phyloP scores from a whole-genome alignment of 2,329 filamentous ascomycete genomes.

The Alternaria sp. region DNA sequence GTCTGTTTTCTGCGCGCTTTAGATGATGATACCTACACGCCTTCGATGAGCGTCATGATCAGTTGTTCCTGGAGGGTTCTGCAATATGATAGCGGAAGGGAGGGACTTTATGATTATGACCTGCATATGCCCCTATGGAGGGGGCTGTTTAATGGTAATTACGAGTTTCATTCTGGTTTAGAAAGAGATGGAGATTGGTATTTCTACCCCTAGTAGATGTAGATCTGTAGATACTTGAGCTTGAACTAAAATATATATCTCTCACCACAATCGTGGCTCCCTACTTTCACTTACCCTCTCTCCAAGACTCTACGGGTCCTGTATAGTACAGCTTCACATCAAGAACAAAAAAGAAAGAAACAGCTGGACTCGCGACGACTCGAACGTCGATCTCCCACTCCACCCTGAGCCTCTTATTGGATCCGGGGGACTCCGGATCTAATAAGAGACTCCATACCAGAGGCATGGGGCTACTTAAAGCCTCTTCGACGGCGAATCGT shows the following conservation, averaged over 20 bases:
- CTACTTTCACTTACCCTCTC: neutral
- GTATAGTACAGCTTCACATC: neutral
- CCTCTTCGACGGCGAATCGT: neutral
- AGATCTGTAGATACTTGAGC: neutral
- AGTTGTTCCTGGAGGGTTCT: conserved; percentile 10
- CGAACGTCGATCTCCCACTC: neutral
- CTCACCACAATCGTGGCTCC: neutral
- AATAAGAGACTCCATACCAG: neutral
- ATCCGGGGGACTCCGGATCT: neutral
- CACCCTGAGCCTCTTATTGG: neutral
- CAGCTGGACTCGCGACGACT: neutral
- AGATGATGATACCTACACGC: conserved; percentile 12
- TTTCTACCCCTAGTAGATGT: too few relatives aligned
- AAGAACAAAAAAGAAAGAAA: neutral
- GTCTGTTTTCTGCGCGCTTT: neutral
- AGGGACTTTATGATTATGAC: conserved; percentile 20
- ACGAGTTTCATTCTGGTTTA: neutral
- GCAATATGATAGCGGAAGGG: neutral
- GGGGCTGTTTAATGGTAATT: conserved; percentile 9
- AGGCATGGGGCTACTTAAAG: neutral
- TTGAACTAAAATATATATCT: neutral
- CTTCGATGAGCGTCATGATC: conserved; percentile 40
- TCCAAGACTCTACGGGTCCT: neutral
- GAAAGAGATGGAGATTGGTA: neutral
- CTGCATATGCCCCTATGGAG: neutral